Conservation (phyloP, 768 basidiomycete genomes). For the Cantharellus anzutake region DNA sequence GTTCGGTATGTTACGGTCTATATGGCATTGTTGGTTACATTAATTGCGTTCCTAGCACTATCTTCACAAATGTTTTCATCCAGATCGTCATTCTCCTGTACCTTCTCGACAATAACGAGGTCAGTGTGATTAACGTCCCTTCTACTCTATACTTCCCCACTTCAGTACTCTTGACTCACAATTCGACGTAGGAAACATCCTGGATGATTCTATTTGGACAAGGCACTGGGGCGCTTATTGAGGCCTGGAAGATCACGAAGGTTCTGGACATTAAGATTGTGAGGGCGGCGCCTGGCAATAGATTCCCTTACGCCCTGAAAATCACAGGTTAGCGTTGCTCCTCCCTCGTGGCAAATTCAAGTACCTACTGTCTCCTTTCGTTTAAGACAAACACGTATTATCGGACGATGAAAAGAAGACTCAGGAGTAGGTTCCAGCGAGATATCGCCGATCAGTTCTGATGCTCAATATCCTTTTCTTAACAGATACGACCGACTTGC, state of each 20-base stretch:
- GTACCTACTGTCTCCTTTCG: slow-evolving; percentile 4
- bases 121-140: not conserved
- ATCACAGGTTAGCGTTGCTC: slow-evolving; percentile 44
- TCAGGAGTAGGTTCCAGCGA: slow-evolving; percentile 49
- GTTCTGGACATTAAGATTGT: slow-evolving; percentile 73
- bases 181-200: slow-evolving; percentile 41
- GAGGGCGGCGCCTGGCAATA: slow-evolving; percentile 38
- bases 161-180: not conserved
- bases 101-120: slow-evolving; percentile 80
- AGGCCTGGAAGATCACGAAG: slow-evolving; percentile 94
- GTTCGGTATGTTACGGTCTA: slow-evolving; percentile 46
- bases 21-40: slow-evolving; percentile 2
- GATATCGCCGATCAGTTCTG: not conserved
- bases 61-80: slow-evolving; percentile 85
- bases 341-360: slow-evolving; percentile 8
- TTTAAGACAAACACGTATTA: slow-evolving; percentile 79
- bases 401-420: slow-evolving; percentile 95
- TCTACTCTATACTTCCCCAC: not conserved
- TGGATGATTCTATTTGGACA: slow-evolving; percentile 91
- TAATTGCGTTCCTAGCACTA: slow-evolving; percentile 21
- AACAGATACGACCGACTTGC: slow-evolving; percentile 75
- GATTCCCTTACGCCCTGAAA: slow-evolving; percentile 59
- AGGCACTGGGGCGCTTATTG: slow-evolving; percentile 62
- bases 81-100: slow-evolving; percentile 69
- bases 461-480: not conserved